Evolutionary conservation across 1,284 basidiomycete genomes (phyloP).

Genomic region (Trichosporon sp.): DNA sequence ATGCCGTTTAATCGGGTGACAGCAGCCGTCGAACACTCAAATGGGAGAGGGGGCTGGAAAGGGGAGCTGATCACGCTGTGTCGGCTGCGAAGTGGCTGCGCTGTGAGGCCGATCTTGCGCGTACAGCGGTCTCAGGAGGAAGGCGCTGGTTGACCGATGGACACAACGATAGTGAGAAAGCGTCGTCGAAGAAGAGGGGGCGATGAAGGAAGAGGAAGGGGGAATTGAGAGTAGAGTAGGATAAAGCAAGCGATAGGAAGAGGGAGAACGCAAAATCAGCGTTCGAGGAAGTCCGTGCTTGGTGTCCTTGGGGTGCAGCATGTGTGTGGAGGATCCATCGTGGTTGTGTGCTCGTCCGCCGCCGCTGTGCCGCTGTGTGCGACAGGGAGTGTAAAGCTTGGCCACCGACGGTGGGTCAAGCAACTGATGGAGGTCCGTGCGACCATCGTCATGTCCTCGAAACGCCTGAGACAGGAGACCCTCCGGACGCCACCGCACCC

Average conservation of each 20-base stretch:
- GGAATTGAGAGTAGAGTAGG: not conserved
- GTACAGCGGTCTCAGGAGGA: not conserved
- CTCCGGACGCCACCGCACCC: conserved; percentile 10
- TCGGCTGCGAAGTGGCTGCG: not conserved
- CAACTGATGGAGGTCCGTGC: conserved; percentile 1
- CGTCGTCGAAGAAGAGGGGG: not conserved
- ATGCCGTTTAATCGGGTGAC: not conserved
- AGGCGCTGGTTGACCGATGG: not conserved
- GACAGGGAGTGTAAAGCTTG: not conserved
- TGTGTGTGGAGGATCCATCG: not conserved
- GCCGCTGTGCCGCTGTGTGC: not conserved
- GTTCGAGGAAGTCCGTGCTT: conserved; percentile 6
- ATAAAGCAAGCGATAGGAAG: not conserved
- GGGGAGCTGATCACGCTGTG: conserved; percentile 5
- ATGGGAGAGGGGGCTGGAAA: not conserved
- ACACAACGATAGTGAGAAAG: not conserved
- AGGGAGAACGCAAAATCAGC: conserved; percentile 4
- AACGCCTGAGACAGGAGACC: conserved; percentile 5
- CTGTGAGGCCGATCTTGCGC: not conserved
- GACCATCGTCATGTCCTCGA: conserved; percentile 4
- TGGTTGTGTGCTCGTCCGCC: not conserved
- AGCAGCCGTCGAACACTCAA: not conserved
- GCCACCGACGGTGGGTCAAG: not conserved
- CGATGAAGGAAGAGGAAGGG: not conserved
- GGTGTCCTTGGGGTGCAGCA: not conserved